Percentiles rank a stretch among this genome's conserved stretches.
These are phyloP conservation scores for Ophiorrhiza pumila DNA, from an alignment of 257 asterid genomes.

Conservation along the genomic window DNA sequence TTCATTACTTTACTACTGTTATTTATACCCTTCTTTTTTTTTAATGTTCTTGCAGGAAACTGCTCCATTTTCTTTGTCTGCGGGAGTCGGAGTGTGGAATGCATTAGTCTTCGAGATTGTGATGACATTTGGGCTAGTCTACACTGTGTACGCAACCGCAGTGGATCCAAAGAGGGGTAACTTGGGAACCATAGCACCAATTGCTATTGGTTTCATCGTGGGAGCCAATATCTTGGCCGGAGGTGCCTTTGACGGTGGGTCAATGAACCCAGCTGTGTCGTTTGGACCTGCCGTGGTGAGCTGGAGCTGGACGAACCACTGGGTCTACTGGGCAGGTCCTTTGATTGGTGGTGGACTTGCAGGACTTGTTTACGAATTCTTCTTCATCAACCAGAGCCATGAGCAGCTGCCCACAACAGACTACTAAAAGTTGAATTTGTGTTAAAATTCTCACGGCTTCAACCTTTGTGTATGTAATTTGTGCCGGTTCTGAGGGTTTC, in stretches of 20 bases:
- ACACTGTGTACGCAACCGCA: conserved; percentile 54
- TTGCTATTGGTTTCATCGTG: conserved; percentile 49
- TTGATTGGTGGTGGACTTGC: conserved; percentile 51
- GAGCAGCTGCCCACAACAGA: conserved; percentile 33
- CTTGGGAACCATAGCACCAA: conserved; percentile 47
- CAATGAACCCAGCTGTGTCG: conserved; percentile 44
- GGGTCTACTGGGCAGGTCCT: conserved; percentile 55
- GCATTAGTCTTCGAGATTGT: conserved; percentile 42
- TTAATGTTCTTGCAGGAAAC: conserved; percentile 20
- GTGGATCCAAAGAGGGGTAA: conserved; percentile 47
- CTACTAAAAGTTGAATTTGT: background rate
- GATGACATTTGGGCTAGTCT: conserved; percentile 48
- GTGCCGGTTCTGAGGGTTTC: background rate
- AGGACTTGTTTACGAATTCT: conserved; percentile 37
- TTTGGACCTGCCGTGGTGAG: conserved; percentile 47
- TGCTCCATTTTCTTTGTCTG: conserved; percentile 30
- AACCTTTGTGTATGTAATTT: background rate
- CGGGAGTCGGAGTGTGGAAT: conserved; percentile 33
- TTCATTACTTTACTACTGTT: no score
- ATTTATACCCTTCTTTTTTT: no score
- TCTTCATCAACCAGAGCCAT: conserved; percentile 36
- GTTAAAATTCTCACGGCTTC: background rate
- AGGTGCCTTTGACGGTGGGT: conserved; percentile 41
- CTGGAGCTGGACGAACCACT: conserved; percentile 42
- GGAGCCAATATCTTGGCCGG: conserved; percentile 51